Evolutionary conservation across 176 grass and related monocot genomes (phyloP).

Genomic region (Dactylis glomerata): DNA sequence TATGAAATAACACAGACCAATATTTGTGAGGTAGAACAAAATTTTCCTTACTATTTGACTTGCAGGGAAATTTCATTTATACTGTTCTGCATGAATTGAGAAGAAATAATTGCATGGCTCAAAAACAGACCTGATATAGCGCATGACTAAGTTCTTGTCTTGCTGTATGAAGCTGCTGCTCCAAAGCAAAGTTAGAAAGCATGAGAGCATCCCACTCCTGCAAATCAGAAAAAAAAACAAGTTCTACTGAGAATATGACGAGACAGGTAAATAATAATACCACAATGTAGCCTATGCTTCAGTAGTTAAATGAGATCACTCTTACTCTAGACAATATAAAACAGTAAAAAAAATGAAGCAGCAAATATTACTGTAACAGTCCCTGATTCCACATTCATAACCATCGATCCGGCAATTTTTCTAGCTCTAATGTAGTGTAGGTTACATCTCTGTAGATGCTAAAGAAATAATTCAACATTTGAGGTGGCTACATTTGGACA

Average conservation of each 20-base stretch:
- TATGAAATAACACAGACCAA: neutral
- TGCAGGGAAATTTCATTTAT: neutral
- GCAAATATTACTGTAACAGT: neutral
- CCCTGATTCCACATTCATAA: neutral
- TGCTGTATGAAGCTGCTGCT: conserved; percentile 96
- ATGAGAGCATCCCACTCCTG: conserved; percentile 99
- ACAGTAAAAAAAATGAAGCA: neutral
- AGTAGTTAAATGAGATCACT: conserved; percentile 10
- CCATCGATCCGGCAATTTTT: neutral
- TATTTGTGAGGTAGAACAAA: neutral
- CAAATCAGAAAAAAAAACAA: conserved; percentile 20
- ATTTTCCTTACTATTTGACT: neutral
- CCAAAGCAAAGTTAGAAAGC: conserved; percentile 93
- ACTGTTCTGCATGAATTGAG: neutral
- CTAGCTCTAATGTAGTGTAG: neutral
- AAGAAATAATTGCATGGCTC: conserved; percentile 8
- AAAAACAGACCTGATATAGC: conserved; percentile 74
- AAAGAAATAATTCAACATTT: neutral
- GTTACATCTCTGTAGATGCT: neutral
- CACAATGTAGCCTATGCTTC: neutral
- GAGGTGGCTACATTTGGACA: neutral
- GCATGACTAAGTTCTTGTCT: conserved; percentile 99
- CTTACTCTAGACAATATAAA: neutral
- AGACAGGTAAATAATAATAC: neutral
- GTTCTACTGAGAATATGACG: conserved; percentile 14